Conservation (phyloP, 2,329 filamentous ascomycete genomes). For the Hymenoscyphus albidus region DNA sequence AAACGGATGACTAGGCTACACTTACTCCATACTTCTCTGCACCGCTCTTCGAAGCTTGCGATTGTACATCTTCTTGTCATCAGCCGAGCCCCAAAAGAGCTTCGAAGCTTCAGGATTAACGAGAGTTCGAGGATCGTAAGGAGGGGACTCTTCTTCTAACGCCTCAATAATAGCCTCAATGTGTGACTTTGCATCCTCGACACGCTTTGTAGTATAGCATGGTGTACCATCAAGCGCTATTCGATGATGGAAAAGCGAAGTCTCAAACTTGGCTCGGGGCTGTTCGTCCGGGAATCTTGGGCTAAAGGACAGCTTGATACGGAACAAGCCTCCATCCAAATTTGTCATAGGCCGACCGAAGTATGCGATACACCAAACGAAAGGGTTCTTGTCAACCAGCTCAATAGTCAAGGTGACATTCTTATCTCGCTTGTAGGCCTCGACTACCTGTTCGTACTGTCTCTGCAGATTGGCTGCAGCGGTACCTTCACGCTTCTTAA, state of each 20-base stretch:
- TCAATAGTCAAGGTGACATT: slow-evolving; percentile 70
- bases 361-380: slow-evolving; percentile 83
- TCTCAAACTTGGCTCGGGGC: slow-evolving; percentile 77
- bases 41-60: slow-evolving; percentile 75
- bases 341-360: slow-evolving; percentile 92
- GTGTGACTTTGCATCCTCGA: slow-evolving; percentile 77
- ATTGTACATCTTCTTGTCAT: slow-evolving; percentile 81
- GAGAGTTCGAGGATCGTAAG: slow-evolving; percentile 84
- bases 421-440: slow-evolving; percentile 68
- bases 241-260: slow-evolving; percentile 81
- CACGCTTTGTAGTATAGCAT: slow-evolving; percentile 71
- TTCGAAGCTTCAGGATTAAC: slow-evolving; percentile 83
- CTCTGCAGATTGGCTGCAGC: slow-evolving; percentile 79
- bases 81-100: slow-evolving; percentile 77
- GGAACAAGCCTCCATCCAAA: slow-evolving; percentile 86
- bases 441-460: slow-evolving; percentile 78
- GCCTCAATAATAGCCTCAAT: slow-evolving; percentile 77
- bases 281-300: slow-evolving; percentile 84
- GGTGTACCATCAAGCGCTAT: slow-evolving; percentile 76
- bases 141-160: slow-evolving; percentile 82
- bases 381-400: slow-evolving; percentile 78
- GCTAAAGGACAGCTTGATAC: slow-evolving; percentile 74
- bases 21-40: slow-evolving; percentile 60
- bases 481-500: slow-evolving; percentile 63
- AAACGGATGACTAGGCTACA: neutral